Evolutionary conservation across 1,284 basidiomycete genomes (phyloP).

Genomic region (Coniferiporia sulphurascens): DNA sequence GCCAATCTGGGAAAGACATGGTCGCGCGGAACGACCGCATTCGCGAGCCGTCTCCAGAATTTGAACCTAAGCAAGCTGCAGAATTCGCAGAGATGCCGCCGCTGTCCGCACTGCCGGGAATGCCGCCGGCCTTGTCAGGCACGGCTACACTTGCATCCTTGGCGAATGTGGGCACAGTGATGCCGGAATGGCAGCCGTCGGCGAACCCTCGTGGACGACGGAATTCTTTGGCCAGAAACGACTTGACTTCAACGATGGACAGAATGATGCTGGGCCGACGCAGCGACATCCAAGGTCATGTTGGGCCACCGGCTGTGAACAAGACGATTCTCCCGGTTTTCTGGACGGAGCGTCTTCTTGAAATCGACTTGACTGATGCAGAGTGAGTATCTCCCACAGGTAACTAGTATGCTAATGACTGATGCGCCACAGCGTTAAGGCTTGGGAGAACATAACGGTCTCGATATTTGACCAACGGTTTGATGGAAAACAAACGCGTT

Average conservation of each 20-base stretch:
- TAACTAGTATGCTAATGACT: background rate
- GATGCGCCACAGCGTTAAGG: slow-evolving; percentile 30
- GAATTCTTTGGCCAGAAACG: slow-evolving; percentile 48
- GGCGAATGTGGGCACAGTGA: slow-evolving; percentile 31
- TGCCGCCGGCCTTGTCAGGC: slow-evolving; percentile 35
- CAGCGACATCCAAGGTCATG: slow-evolving; percentile 35
- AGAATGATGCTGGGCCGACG: slow-evolving; percentile 51
- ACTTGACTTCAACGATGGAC: slow-evolving; percentile 58
- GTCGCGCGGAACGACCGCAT: slow-evolving; percentile 15
- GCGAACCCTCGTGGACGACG: slow-evolving; percentile 28
- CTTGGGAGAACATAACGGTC: slow-evolving; percentile 46
- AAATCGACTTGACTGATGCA: slow-evolving; percentile 40
- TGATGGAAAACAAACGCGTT: slow-evolving; percentile 46
- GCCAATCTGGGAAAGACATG: slow-evolving; percentile 13
- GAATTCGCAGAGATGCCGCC: slow-evolving; percentile 21
- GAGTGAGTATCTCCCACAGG: slow-evolving; percentile 43
- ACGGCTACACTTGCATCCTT: slow-evolving; percentile 50
- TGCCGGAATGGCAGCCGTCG: slow-evolving; percentile 25
- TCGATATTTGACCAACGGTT: slow-evolving; percentile 63
- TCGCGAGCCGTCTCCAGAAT: slow-evolving; percentile 16
- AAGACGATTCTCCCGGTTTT: slow-evolving; percentile 64
- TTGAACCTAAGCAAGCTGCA: slow-evolving; percentile 17
- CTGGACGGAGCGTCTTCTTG: slow-evolving; percentile 60
- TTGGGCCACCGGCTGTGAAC: slow-evolving; percentile 38
- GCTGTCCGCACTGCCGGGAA: slow-evolving; percentile 21